phyloP scores from a whole-genome alignment of 2,329 filamentous ascomycete species.

The Cercospora citrullina region DNA sequence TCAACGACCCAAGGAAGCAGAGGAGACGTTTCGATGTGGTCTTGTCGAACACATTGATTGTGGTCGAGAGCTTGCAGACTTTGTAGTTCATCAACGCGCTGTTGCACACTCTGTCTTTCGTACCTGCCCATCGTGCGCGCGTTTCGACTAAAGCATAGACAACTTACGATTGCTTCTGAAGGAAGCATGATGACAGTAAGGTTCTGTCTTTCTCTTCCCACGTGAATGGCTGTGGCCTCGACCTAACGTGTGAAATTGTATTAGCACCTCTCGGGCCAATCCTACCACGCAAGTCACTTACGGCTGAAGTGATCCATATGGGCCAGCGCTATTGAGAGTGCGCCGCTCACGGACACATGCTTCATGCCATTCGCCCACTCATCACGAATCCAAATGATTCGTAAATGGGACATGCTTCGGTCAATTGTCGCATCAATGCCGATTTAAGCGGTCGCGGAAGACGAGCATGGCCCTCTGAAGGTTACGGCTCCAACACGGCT shows the following conservation, averaged over 20 bases:
- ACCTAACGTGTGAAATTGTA: background rate
- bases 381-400: background rate
- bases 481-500: background rate
- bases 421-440: background rate
- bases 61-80: too few relatives aligned
- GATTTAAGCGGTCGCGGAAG: background rate
- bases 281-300: background rate
- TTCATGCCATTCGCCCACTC: background rate
- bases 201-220: background rate
- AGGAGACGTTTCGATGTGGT: too few relatives aligned
- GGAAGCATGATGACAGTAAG: background rate
- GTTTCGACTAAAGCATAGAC: background rate
- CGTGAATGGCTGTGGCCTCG: background rate
- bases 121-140: background rate
- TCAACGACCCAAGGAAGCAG: too few relatives aligned
- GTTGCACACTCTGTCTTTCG: background rate
- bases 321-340: background rate
- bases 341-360: background rate
- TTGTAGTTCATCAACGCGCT: too few relatives aligned
- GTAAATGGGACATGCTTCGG: background rate
- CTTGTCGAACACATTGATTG: too few relatives aligned
- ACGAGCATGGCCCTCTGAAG: background rate
- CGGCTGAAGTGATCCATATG: background rate
- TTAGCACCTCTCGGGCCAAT: background rate
- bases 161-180: too few relatives aligned